A percentile compares a stretch with the other conserved stretches of the same genome.
Evolutionary conservation across 768 basidiomycete species (phyloP).

Genomic region (Macrolepiota dolichaula): DNA sequence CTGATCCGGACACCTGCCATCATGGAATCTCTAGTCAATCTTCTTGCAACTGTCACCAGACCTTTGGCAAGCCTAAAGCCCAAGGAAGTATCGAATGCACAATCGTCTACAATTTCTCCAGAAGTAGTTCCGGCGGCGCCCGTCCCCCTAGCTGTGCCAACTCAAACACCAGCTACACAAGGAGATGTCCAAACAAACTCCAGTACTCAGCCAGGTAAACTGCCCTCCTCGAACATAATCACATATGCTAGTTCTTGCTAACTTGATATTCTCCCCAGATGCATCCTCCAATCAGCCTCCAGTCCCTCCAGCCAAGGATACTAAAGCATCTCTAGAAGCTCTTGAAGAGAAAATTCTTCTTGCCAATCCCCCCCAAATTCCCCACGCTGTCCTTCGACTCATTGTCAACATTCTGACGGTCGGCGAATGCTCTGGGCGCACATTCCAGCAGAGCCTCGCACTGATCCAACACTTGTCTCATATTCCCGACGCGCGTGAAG

Average conservation of each 20-base stretch:
- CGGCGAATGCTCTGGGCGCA: conserved; percentile 93
- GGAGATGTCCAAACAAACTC: background rate
- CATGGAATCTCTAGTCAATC: conserved; percentile 87
- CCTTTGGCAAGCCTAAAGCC: conserved; percentile 65
- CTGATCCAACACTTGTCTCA: conserved; percentile 91
- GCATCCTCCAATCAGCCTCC: background rate
- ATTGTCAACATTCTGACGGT: conserved; percentile 97
- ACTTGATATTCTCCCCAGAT: background rate
- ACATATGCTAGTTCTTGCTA: background rate
- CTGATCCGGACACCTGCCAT: conserved; percentile 85
- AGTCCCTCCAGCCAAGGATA: conserved; percentile 14
- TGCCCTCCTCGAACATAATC: conserved; percentile 1
- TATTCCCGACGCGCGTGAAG: conserved; percentile 84
- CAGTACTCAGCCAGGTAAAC: conserved; percentile 5
- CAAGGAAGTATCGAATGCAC: conserved; percentile 24
- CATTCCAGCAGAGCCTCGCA: conserved; percentile 91
- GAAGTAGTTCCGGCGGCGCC: conserved; percentile 24
- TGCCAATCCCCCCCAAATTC: conserved; percentile 78
- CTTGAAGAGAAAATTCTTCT: conserved; percentile 52
- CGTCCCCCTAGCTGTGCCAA: conserved; percentile 13
- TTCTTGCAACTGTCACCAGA: conserved; percentile 86
- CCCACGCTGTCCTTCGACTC: conserved; percentile 77
- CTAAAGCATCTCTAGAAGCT: conserved; percentile 28
- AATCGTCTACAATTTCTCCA: background rate
- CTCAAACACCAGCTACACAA: conserved; percentile 5